Base-by-base conservation (phyloP, 495 filamentous ascomycete genomes). In the Lophium mytilinum region DNA sequence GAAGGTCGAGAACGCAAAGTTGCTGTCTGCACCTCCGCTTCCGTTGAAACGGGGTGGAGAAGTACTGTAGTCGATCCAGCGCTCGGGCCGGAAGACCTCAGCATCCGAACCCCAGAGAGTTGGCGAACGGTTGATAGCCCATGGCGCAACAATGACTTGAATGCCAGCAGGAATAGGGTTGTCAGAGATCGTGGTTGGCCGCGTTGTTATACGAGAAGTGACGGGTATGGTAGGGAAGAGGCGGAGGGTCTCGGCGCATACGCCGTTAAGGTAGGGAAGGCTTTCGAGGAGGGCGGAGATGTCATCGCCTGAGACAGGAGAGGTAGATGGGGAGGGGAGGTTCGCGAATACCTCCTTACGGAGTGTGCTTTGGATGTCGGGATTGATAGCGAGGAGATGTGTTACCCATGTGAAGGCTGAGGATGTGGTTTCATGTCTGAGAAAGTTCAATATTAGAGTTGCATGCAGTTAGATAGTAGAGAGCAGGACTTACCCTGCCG, bases 401-500 rank as follows among this genome's bases (percentile, higher is more conserved):
- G 72, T 72, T 17, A 75, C 69, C 76, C 78, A 81, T 33, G 77
- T 77, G 5, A 82, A 64, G 36, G 79, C 76, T 19, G 70, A 71
- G 45, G 78, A 77, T 1, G 78, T 80, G 18, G 79, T 81, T 71
- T 81, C 79, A 51, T 81, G 78, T 21, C 69, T 73, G 39, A 17
- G 1, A 10, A 42, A 36, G 30, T 50, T 63, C 18, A 55, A 37
- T 49, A 51, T 50, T 33, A 1, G 6, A 53, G 17, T 51, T 10
- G 14, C 34, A 50, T 36, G 39, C 37, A 37, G 36, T 35, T 15
- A 21, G 3, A 39, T 61, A 68, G 50, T 61, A 72, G 11, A 47
- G 3, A 47, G 21, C 5, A n/a, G 4, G 18, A 18, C 74, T 4
- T 58, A 68, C 68, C 73, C 73, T 6, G 79, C 79, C 17, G 77